These are phyloP conservation scores for Pythium angustatum DNA, from an alignment of 352 stramenopile genomes.

Conservation along the genomic window DNA sequence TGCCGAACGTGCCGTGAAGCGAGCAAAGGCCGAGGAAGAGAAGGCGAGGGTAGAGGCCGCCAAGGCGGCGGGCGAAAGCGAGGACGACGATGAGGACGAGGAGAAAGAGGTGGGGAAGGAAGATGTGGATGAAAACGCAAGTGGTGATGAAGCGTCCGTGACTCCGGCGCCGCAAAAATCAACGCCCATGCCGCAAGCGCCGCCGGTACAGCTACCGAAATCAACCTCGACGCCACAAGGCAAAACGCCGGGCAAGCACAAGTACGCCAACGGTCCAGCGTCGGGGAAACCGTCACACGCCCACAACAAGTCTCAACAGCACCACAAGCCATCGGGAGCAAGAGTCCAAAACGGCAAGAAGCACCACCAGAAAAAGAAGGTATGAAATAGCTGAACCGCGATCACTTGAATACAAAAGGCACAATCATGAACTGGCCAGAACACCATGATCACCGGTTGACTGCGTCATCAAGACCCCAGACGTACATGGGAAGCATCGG, in stretches of 20 bases:
- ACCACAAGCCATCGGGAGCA: neutral
- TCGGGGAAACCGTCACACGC: neutral
- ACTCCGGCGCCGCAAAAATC: neutral
- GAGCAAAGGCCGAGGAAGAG: constrained; percentile 38
- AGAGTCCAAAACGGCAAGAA: neutral
- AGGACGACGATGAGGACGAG: neutral
- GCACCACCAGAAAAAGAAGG: neutral
- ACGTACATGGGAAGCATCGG: no score
- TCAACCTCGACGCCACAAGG: no score
- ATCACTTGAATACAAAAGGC: no score
- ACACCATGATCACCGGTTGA: no score
- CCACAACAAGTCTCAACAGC: no score
- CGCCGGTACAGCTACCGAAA: neutral
- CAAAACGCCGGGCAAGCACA: no score
- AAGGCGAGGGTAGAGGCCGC: constrained; percentile 24
- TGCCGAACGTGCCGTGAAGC: constrained; percentile 35
- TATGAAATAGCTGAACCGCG: no score
- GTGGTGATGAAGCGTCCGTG: neutral
- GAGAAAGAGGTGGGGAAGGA: neutral
- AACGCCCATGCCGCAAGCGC: neutral
- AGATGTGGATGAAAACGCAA: neutral
- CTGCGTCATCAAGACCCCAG: no score
- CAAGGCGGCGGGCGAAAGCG: neutral
- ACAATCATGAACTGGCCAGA: no score
- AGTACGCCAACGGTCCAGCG: neutral